These are phyloP conservation scores for Astragalus membranaceus DNA, from an alignment of 306 rosid species.

Conservation along the genomic window DNA sequence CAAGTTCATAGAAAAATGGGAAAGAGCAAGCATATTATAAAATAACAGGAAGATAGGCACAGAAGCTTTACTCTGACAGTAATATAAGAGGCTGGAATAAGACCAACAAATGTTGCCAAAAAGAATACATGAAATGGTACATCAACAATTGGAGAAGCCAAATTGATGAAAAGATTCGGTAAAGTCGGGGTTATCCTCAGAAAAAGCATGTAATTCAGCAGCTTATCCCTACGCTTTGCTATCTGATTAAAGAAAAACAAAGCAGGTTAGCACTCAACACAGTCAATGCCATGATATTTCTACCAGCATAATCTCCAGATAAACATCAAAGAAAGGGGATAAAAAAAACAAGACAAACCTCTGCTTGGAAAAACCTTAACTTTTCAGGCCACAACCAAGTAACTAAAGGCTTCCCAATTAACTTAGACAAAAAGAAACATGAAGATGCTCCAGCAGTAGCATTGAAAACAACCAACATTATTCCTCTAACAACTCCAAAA, in stretches of 20 bases:
- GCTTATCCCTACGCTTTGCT: conserved; percentile 82
- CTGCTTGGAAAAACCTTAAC: conserved; percentile 80
- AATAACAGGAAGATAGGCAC: conserved; percentile 17
- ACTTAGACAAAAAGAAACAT: conserved; percentile 82
- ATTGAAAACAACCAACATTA: conserved; percentile 75
- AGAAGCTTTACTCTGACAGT: conserved; percentile 77
- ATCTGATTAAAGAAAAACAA: conserved; percentile 39
- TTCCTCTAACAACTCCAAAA: conserved; percentile 71
- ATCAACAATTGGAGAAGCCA: conserved; percentile 97
- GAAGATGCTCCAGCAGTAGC: conserved; percentile 95
- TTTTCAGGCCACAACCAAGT: conserved; percentile 92
- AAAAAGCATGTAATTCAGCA: conserved; percentile 95
- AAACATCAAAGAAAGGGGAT: neutral
- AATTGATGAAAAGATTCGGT: conserved; percentile 92
- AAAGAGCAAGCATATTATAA: neutral
- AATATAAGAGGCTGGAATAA: conserved; percentile 79
- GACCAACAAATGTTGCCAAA: conserved; percentile 79
- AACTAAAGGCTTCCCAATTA: conserved; percentile 86
- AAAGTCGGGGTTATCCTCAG: conserved; percentile 92
- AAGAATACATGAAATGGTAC: conserved; percentile 92
- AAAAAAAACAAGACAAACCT: conserved; percentile 40
- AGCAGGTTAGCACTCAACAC: conserved; percentile 5
- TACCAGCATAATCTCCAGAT: neutral
- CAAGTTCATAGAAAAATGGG: neutral
- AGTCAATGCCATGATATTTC: neutral